Conservation (phyloP, 1,139 yeast species). For the Pichia sp. region DNA sequence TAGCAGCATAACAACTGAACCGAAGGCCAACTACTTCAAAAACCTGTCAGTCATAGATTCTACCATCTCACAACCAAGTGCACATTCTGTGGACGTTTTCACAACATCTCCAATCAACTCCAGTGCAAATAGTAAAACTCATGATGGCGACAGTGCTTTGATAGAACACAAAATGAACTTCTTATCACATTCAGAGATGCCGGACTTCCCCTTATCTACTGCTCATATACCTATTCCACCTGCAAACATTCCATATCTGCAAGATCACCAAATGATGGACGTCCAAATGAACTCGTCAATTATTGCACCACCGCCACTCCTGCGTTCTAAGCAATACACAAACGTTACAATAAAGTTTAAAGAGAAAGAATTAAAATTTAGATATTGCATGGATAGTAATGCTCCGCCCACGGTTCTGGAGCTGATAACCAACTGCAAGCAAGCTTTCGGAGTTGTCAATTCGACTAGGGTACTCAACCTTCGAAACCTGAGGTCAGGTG, state of each 20-base stretch:
- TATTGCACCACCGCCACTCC: conserved; percentile 17
- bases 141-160: not conserved
- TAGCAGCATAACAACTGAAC: not conserved
- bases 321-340: conserved; percentile 17
- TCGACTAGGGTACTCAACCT: conserved; percentile 33
- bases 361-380: conserved; percentile 46
- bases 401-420: conserved; percentile 70
- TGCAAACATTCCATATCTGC: conserved; percentile 4
- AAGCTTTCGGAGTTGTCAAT: conserved; percentile 54
- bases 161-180: not conserved
- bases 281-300: not conserved
- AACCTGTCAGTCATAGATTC: conserved; percentile 18
- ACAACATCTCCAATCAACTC: conserved; percentile 2
- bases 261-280: conserved; percentile 1
- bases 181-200: conserved; percentile 2
- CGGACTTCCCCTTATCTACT: conserved; percentile 21
- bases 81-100: conserved; percentile 3
- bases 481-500: conserved; percentile 23
- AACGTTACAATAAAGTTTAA: conserved; percentile 44
- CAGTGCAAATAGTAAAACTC: not conserved
- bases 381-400: conserved; percentile 53
- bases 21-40: conserved; percentile 5
- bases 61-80: conserved; percentile 16
- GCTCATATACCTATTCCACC: conserved; percentile 20
- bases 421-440: conserved; percentile 62